A percentile compares a stretch with the other conserved stretches of the same genome.
phyloP scores from a whole-genome alignment of 2,329 filamentous ascomycete genomes.

The Cladophialophora immunda region DNA sequence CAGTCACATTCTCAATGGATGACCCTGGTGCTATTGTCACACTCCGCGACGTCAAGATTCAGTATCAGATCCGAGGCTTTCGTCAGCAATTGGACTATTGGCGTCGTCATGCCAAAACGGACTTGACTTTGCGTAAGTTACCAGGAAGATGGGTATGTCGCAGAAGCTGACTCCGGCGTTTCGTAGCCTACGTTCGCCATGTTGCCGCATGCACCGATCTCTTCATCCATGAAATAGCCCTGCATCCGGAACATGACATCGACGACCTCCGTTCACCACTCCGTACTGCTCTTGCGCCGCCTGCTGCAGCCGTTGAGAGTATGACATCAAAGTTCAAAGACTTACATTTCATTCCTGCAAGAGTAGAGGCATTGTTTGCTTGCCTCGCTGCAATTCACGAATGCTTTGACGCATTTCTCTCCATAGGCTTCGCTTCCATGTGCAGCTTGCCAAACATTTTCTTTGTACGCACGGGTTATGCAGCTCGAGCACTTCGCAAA shows the following conservation, averaged over 20 bases:
- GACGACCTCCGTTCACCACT: slow-evolving; percentile 51
- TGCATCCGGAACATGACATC: slow-evolving; percentile 69
- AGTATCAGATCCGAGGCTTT: slow-evolving; percentile 70
- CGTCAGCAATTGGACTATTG: slow-evolving; percentile 72
- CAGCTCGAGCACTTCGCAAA: slow-evolving; percentile 75
- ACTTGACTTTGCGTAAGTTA: slow-evolving; percentile 59
- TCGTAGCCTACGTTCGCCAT: slow-evolving; percentile 57
- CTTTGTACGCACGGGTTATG: slow-evolving; percentile 75
- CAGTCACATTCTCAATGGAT: slow-evolving; percentile 71
- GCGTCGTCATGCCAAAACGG: slow-evolving; percentile 60
- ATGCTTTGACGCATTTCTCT: slow-evolving; percentile 70
- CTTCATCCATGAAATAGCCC: slow-evolving; percentile 77
- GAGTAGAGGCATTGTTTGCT: slow-evolving; percentile 72
- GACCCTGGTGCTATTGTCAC: slow-evolving; percentile 63
- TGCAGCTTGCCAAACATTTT: slow-evolving; percentile 74
- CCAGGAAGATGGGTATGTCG: neutral
- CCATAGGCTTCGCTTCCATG: slow-evolving; percentile 65
- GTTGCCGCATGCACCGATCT: slow-evolving; percentile 71
- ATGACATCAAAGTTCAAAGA: slow-evolving; percentile 28
- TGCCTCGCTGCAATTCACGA: slow-evolving; percentile 72
- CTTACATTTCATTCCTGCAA: slow-evolving; percentile 56
- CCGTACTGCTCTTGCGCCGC: slow-evolving; percentile 59
- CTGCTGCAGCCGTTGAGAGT: slow-evolving; percentile 65
- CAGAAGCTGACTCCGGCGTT: slow-evolving; percentile 3
- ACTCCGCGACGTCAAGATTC: slow-evolving; percentile 69